Percentiles rank a stretch among this genome's conserved stretches.
Evolutionary conservation across 352 stramenopile species (phyloP).

Genomic region (Peronospora destructor): DNA sequence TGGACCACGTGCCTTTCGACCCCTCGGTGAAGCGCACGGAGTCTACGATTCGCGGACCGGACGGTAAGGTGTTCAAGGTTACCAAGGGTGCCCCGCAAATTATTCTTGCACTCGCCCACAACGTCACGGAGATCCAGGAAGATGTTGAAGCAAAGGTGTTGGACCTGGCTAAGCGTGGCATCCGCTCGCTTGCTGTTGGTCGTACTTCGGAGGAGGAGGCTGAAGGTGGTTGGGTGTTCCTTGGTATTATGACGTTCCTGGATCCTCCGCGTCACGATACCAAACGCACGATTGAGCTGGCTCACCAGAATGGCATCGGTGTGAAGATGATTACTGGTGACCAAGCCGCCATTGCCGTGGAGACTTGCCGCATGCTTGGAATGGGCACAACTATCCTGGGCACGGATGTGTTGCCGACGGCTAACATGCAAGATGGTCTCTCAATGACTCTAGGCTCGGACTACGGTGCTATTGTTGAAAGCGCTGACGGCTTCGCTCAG

Average conservation of each 20-base stretch:
- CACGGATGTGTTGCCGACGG: conserved; percentile 61
- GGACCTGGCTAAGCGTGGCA: conserved; percentile 81
- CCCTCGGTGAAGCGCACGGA: conserved; percentile 89
- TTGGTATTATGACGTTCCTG: conserved; percentile 93
- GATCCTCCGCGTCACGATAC: conserved; percentile 94
- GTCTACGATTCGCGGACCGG: conserved; percentile 76
- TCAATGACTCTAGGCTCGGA: conserved; percentile 45
- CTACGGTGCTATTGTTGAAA: conserved; percentile 85
- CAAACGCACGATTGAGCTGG: conserved; percentile 87
- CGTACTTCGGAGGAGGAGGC: conserved; percentile 72
- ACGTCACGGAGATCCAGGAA: conserved; percentile 74
- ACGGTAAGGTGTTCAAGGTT: conserved; percentile 87
- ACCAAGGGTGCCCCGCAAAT: conserved; percentile 93
- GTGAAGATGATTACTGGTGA: conserved; percentile 98
- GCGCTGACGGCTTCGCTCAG: conserved; percentile 91
- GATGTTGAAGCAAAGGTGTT: conserved; percentile 85
- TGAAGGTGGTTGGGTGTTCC: conserved; percentile 87
- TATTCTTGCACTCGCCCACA: conserved; percentile 77
- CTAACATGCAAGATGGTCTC: conserved; percentile 53
- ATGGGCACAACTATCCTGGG: conserved; percentile 86
- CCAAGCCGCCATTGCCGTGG: conserved; percentile 89
- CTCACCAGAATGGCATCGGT: conserved; percentile 87
- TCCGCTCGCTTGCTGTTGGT: conserved; percentile 85
- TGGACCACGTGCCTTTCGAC: conserved; percentile 81
- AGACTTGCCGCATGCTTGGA: conserved; percentile 88